A percentile compares a stretch with the other conserved stretches of the same genome.
These are phyloP conservation scores for Cornus controversa DNA, from an alignment of 148 eudicot species.

Conservation along the genomic window DNA sequence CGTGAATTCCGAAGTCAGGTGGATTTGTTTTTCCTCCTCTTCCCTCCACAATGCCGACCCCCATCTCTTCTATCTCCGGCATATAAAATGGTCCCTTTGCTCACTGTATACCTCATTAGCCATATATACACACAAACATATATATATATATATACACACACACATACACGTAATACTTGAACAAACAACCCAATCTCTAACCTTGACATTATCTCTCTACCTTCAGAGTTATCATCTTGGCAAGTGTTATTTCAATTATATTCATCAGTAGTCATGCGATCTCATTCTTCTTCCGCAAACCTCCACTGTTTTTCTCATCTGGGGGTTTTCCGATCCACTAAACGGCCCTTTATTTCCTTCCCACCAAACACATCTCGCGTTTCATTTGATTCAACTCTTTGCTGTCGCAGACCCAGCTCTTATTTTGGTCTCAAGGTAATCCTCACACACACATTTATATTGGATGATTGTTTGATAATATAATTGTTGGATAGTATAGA, in stretches of 20 bases:
- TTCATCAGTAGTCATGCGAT: constrained; percentile 18
- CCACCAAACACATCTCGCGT: background rate
- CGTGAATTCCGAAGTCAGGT: constrained; percentile 3
- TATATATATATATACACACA: background rate
- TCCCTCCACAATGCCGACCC: background rate
- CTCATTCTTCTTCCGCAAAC: constrained; percentile 14
- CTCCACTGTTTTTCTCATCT: constrained; percentile 2
- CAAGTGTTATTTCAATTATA: background rate
- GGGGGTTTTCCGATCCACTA: constrained; percentile 6
- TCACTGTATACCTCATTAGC: too few relatives aligned
- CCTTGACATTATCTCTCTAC: background rate
- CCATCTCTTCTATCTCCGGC: too few relatives aligned
- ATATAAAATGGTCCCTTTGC: background rate
- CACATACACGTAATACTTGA: too few relatives aligned
- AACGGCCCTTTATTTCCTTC: background rate
- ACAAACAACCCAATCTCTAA: too few relatives aligned
- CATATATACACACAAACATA: background rate
- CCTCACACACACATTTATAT: background rate
- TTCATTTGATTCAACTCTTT: constrained; percentile 5
- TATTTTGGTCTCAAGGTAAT: constrained; percentile 20
- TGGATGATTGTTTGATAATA: background rate
- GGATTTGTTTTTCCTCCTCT: background rate
- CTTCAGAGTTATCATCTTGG: background rate
- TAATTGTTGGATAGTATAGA: background rate
- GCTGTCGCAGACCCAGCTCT: constrained; percentile 4